phyloP scores from a whole-genome alignment of 768 basidiomycete genomes.

The Hygrophoropsis aurantiaca region DNA sequence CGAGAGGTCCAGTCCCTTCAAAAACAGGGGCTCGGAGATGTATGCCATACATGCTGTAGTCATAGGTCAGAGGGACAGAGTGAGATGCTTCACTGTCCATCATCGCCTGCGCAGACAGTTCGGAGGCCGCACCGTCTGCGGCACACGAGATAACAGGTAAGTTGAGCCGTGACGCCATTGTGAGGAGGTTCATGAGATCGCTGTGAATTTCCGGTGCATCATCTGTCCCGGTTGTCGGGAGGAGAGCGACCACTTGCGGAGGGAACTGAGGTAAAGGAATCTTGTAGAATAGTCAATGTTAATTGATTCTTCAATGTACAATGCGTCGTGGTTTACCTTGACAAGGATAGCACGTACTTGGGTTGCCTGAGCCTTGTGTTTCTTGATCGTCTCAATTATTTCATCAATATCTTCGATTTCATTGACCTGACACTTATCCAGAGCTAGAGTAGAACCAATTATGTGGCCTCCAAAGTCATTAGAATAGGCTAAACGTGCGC shows the following conservation, averaged over 20 bases:
- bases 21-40: too few species aligned
- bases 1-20: too few species aligned
- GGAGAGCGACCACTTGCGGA: constrained; percentile 19
- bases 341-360: constrained; percentile 27
- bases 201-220: constrained; percentile 17
- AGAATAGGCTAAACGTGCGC: constrained; percentile 24
- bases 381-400: constrained; percentile 15
- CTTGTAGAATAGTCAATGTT: background rate
- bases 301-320: background rate
- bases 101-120: too few species aligned
- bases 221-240: constrained; percentile 26
- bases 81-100: too few species aligned
- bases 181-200: constrained; percentile 16
- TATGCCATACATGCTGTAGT: too few species aligned
- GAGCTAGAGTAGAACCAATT: constrained; percentile 19
- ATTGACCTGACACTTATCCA: constrained; percentile 20
- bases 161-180: constrained; percentile 17
- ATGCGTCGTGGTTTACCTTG: too few species aligned
- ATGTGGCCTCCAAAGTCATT: constrained; percentile 26
- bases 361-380: constrained; percentile 18
- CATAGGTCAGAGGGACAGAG: too few species aligned
- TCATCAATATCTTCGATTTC: constrained; percentile 22
- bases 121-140: constrained; percentile 13
- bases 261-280: constrained; percentile 13
- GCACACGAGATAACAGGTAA: constrained; percentile 15